These are phyloP conservation scores for Ustanciosporium gigantosporum DNA, from an alignment of 1,284 basidiomycete genomes.

Conservation along the genomic window DNA sequence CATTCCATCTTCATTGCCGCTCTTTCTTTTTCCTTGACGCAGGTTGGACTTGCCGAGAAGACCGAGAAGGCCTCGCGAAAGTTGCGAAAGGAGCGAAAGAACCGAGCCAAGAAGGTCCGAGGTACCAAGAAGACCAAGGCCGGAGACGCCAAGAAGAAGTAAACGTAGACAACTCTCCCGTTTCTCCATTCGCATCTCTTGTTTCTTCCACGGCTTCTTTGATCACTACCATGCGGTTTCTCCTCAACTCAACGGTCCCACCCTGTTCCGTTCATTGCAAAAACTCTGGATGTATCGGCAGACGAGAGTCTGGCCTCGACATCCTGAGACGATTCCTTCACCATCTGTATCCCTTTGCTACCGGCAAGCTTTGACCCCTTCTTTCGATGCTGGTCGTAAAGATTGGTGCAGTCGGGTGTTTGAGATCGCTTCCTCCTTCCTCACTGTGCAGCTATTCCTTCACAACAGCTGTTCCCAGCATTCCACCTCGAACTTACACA, in stretches of 20 bases:
- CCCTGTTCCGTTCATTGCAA: background rate
- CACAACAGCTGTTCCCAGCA: slow-evolving; percentile 1
- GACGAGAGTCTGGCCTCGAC: too few species aligned
- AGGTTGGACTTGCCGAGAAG: slow-evolving; percentile 84
- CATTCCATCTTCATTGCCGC: slow-evolving; percentile 3
- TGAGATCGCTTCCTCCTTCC: background rate
- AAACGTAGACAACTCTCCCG: slow-evolving; percentile 8
- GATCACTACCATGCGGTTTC: too few species aligned
- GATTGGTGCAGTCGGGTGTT: background rate
- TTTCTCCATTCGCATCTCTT: background rate
- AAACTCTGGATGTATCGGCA: too few species aligned
- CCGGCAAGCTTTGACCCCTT: slow-evolving; percentile 41
- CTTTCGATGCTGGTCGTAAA: slow-evolving; percentile 25
- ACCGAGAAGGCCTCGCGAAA: slow-evolving; percentile 91
- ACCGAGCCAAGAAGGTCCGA: slow-evolving; percentile 91
- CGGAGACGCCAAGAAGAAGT: slow-evolving; percentile 55
- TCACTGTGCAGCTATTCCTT: background rate
- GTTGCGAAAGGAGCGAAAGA: slow-evolving; percentile 99
- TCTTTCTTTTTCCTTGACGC: slow-evolving; percentile 3
- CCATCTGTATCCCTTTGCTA: slow-evolving; percentile 1
- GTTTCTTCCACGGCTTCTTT: background rate
- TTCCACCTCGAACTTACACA: too few species aligned
- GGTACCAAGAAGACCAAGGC: slow-evolving; percentile 65
- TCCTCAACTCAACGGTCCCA: background rate
- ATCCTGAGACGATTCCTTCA: too few species aligned